phyloP scores from a whole-genome alignment of 495 filamentous ascomycete genomes.

The Xylaria cubensis region DNA sequence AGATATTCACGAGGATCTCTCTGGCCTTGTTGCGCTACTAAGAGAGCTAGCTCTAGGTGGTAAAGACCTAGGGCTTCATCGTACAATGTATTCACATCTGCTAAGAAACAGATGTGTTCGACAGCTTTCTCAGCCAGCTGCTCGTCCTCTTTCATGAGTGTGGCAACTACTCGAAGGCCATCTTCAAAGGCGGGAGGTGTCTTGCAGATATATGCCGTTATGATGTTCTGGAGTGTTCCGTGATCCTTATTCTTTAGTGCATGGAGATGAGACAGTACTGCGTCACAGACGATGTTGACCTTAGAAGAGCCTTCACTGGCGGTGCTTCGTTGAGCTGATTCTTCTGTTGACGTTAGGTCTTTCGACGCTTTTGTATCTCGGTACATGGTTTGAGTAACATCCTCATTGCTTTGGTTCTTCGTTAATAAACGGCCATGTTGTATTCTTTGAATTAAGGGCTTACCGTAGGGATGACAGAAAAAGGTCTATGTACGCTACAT shows the following conservation, averaged over 20 bases:
- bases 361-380: constrained; percentile 70
- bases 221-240: constrained; percentile 76
- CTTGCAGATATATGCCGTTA: constrained; percentile 95
- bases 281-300: constrained; percentile 88
- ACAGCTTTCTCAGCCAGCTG: constrained; percentile 81
- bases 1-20: constrained; percentile 96
- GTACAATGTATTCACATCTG: constrained; percentile 91
- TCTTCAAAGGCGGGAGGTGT: constrained; percentile 87
- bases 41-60: constrained; percentile 83
- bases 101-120: constrained; percentile 95
- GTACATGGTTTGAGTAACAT: constrained; percentile 94
- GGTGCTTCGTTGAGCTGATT: constrained; percentile 2
- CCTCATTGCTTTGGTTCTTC: constrained; percentile 70
- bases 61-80: constrained; percentile 90
- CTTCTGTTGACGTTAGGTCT: constrained; percentile 34
- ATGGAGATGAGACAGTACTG: constrained; percentile 72
- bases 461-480: constrained; percentile 90
- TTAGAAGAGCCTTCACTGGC: constrained; percentile 57
- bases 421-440: constrained; percentile 20
- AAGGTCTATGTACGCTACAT: constrained; percentile 84
- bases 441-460: constrained; percentile 33
- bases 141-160: constrained; percentile 70
- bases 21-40: constrained; percentile 95
- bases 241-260: constrained; percentile 66
- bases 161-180: constrained; percentile 77